Percentiles rank a stretch among this genome's conserved stretches.
Conservation (phyloP, 2,329 filamentous ascomycete species). For the Paraphoma chrysanthemicola region DNA sequence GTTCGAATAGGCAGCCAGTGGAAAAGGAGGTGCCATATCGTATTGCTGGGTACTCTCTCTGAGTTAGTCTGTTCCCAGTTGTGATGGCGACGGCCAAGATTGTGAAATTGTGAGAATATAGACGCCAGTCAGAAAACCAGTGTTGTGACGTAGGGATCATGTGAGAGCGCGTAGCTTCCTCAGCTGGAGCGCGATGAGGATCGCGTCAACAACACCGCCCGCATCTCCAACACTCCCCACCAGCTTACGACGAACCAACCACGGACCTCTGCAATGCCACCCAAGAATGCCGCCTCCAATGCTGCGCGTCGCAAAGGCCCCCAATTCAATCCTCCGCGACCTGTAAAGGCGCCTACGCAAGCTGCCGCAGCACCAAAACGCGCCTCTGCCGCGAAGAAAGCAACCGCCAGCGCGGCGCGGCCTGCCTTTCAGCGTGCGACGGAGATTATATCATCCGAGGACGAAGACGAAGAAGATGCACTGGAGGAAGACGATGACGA, state of each 20-base stretch:
- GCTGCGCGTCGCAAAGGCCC: slow-evolving; percentile 37
- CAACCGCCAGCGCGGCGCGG: slow-evolving; percentile 19
- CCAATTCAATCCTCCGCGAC: slow-evolving; percentile 47
- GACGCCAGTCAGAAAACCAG: neutral
- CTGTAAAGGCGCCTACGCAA: slow-evolving; percentile 35
- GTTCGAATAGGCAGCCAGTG: no score
- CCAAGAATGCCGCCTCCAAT: slow-evolving; percentile 28
- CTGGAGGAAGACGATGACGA: slow-evolving; percentile 27
- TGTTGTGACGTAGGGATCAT: neutral
- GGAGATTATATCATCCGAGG: slow-evolving; percentile 40
- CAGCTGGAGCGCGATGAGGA: no score
- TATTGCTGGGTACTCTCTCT: no score
- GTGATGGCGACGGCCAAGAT: no score
- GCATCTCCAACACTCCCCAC: neutral
- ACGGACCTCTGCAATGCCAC: slow-evolving; percentile 26
- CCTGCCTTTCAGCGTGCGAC: slow-evolving; percentile 28
- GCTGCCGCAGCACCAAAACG: slow-evolving; percentile 27
- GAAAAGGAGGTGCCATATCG: no score
- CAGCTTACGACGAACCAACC: neutral
- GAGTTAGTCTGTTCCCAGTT: no score
- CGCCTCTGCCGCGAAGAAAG: slow-evolving; percentile 30
- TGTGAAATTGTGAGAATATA: neutral
- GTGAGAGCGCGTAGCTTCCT: neutral
- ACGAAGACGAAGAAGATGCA: slow-evolving; percentile 15
- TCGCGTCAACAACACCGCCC: no score